Evolutionary conservation across 257 asterid genomes (phyloP).

Genomic region (Nemophila menziesii): DNA sequence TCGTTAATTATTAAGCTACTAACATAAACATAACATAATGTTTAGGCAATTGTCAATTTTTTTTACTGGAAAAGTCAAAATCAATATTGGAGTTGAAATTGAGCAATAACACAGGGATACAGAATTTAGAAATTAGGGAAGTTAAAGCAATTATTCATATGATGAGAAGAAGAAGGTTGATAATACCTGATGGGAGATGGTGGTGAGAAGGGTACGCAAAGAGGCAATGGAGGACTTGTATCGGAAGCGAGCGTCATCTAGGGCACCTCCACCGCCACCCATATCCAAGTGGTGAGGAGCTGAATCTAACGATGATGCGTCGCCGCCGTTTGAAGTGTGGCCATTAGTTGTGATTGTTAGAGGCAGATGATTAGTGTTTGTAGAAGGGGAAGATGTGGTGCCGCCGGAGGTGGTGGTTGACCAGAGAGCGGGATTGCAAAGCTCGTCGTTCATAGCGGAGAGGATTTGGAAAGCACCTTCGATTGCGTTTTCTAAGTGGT

Average conservation of each 20-base stretch:
- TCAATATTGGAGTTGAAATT: too few species aligned
- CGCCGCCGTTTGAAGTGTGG: slow-evolving; percentile 40
- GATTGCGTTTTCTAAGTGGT: slow-evolving; percentile 59
- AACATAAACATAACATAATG: neutral
- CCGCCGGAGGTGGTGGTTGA: slow-evolving; percentile 20
- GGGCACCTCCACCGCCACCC: slow-evolving; percentile 90
- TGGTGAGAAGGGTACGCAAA: slow-evolving; percentile 52
- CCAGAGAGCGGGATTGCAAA: slow-evolving; percentile 80
- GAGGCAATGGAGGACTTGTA: slow-evolving; percentile 64
- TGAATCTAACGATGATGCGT: slow-evolving; percentile 26
- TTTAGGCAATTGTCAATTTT: neutral
- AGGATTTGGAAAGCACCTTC: slow-evolving; percentile 65
- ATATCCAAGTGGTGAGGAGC: slow-evolving; percentile 45
- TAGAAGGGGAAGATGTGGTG: slow-evolving; percentile 3
- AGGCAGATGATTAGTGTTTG: slow-evolving; percentile 8
- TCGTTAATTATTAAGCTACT: too few species aligned
- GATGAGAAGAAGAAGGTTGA: neutral
- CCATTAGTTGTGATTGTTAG: slow-evolving; percentile 17
- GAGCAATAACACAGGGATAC: too few species aligned
- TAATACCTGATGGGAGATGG: slow-evolving; percentile 58
- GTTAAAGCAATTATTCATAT: too few species aligned
- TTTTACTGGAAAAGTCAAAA: too few species aligned
- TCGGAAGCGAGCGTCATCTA: slow-evolving; percentile 68
- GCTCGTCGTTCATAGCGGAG: slow-evolving; percentile 82
- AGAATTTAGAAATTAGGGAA: too few species aligned